Conservation (phyloP, 257 asterid species). For the Orobanche coerulescens region DNA sequence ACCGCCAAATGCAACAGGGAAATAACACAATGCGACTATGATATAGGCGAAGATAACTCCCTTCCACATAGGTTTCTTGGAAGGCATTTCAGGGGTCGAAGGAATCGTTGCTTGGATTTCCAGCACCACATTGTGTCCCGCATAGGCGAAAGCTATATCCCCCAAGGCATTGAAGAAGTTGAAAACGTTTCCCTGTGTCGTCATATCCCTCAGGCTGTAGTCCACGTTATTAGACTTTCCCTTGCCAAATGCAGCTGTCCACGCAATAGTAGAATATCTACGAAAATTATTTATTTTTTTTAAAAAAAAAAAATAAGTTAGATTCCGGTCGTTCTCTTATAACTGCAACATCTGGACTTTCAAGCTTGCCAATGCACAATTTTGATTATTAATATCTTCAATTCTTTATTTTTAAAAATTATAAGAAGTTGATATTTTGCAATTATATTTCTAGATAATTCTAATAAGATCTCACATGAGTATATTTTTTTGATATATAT, state of each 20-base stretch:
- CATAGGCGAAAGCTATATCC: constrained; percentile 38
- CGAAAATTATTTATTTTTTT: not conserved
- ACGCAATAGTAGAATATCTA: constrained; percentile 40
- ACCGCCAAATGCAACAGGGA: constrained; percentile 41
- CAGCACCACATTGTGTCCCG: constrained; percentile 49
- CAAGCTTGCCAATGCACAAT: too few species aligned
- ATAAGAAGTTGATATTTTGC: too few species aligned
- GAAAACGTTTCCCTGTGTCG: constrained; percentile 16
- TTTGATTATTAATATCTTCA: too few species aligned
- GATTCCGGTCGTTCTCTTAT: too few species aligned
- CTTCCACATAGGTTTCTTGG: constrained; percentile 48
- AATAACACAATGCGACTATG: constrained; percentile 35
- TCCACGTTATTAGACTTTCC: constrained; percentile 14
- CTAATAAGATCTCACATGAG: too few species aligned
- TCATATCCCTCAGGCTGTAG: constrained; percentile 18
- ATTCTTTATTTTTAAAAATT: too few species aligned
- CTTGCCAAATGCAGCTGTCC: constrained; percentile 27
- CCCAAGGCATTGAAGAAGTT: constrained; percentile 41
- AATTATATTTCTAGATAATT: too few species aligned
- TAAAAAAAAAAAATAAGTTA: not conserved
- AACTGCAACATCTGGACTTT: too few species aligned
- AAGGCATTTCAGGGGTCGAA: constrained; percentile 41
- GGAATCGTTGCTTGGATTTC: constrained; percentile 56
- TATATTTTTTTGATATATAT: too few species aligned
- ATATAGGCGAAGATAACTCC: constrained; percentile 43